These are phyloP conservation scores for Russula virescens DNA, from an alignment of 768 basidiomycete species.

Conservation along the genomic window DNA sequence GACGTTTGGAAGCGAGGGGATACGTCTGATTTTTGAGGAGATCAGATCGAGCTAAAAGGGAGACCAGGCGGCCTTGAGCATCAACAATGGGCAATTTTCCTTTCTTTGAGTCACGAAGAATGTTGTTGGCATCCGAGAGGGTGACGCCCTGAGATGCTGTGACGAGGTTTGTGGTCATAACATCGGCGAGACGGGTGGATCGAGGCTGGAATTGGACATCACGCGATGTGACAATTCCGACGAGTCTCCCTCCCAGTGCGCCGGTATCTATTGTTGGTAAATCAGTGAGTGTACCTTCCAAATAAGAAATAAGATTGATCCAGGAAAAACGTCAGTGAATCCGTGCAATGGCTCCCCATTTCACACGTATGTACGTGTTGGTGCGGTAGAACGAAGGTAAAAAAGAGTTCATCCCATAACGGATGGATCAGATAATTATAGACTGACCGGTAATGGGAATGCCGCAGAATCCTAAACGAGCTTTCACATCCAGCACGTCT, in stretches of 20 bases:
- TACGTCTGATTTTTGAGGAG: conserved; percentile 96
- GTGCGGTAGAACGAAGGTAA: conserved; percentile 92
- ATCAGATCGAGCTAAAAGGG: conserved; percentile 93
- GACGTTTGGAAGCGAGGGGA: conserved; percentile 89
- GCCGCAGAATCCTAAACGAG: conserved; percentile 87
- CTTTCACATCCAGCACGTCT: conserved; percentile 92
- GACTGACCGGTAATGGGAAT: conserved; percentile 96
- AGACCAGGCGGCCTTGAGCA: conserved; percentile 54
- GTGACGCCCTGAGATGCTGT: conserved; percentile 87
- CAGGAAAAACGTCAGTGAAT: conserved; percentile 12
- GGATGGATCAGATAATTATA: conserved; percentile 9
- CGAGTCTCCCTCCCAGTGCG: conserved; percentile 79
- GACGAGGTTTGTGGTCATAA: conserved; percentile 89
- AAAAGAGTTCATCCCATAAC: conserved; percentile 40
- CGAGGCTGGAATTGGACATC: conserved; percentile 89
- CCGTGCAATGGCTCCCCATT: conserved; percentile 49
- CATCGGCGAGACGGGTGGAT: conserved; percentile 56
- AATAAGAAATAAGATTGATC: not conserved
- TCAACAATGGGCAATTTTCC: conserved; percentile 92
- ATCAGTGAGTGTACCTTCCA: conserved; percentile 25
- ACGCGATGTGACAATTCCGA: conserved; percentile 94
- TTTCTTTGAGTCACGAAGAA: conserved; percentile 94
- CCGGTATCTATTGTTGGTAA: conserved; percentile 62
- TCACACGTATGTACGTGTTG: conserved; percentile 66
- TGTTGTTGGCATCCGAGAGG: conserved; percentile 84